Evolutionary conservation across 1,284 basidiomycete genomes (phyloP), one percentile per base, ranked within the genome.

Genomic region (Malassezia equina): DNA sequence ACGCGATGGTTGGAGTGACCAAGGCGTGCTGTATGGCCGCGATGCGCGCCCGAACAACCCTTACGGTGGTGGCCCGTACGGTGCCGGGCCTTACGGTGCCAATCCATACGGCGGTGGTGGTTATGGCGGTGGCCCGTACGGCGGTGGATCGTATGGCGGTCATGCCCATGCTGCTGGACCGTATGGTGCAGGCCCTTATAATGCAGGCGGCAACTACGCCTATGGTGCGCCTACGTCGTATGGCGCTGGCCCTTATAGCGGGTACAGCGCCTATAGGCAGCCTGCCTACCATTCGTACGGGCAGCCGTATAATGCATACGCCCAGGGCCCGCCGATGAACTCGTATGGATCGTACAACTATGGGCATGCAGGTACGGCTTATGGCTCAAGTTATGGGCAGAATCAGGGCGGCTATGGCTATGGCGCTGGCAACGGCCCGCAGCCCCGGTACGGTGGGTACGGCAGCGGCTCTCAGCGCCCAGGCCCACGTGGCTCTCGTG

Each of bases 101-200:
- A 59, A 40, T 3, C 46, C 44, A 21, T 62, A 62, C 40, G 52
- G 55, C 1, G 52, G 59, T 12, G 62, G 56, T 11, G 34, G 47
- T 13, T 55, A 55, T 11, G 48, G 50, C 27, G 47, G 47, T 0
- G 51, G 43, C 6, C 33, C 39, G 12, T 66, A 69, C 39, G 65
- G 59, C 15, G 59, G 61, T 3, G 54, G 51, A 9, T 50, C 42
- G 3, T 61, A 64, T 33, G 60, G 61, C 2, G 63, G 55, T 2
- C 54, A 58, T 42, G 59, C 54, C 34, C 19, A 41, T 43, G 34
- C 31, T 27, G 44, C 36, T 3, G 50, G 31, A 8, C 51, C 56
- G 6, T 43, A 50, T 31, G 33, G 42, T n/a, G 31, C 32, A 7
- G 47, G 41, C 15, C 42, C 46, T 23, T 53, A 52, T 21, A 45